phyloP scores from a whole-genome alignment of 176 grass and related monocot genomes.

The Melocanna baccifera region DNA sequence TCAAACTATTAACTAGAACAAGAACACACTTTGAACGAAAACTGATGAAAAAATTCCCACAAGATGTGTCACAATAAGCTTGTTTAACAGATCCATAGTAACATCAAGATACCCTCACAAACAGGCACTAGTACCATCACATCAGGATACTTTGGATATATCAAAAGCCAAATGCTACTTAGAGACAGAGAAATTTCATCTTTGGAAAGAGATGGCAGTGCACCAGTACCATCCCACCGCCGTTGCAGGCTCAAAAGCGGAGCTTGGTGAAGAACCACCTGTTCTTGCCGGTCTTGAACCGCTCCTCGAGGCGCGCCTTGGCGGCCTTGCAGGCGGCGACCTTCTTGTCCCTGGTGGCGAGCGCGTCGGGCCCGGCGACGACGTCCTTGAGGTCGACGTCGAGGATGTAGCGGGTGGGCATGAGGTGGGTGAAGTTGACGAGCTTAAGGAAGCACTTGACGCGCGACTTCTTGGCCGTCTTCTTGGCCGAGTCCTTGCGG shows the following conservation, averaged over 20 bases:
- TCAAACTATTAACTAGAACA: not conserved
- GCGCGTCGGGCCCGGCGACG: slow-evolving; percentile 26
- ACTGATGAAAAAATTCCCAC: not conserved
- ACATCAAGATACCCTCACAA: not conserved
- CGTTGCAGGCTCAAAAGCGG: slow-evolving; percentile 8
- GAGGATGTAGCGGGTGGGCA: slow-evolving; percentile 56
- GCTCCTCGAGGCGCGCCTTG: slow-evolving; percentile 49
- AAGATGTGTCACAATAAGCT: not conserved
- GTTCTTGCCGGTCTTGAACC: slow-evolving; percentile 63
- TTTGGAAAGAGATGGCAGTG: slow-evolving; percentile 12
- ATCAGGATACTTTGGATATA: not conserved
- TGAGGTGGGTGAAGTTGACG: slow-evolving; percentile 56
- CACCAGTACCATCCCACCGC: not conserved
- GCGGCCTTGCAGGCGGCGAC: slow-evolving; percentile 35
- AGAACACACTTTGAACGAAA: not conserved
- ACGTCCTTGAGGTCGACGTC: slow-evolving; percentile 58
- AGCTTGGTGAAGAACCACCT: slow-evolving; percentile 71
- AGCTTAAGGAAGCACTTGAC: slow-evolving; percentile 57
- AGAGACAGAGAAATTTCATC: not conserved
- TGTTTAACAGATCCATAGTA: slow-evolving; percentile 17
- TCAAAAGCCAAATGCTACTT: not conserved
- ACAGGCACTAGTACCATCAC: not conserved
- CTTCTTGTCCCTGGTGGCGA: slow-evolving; percentile 45
- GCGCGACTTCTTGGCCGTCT: slow-evolving; percentile 62
- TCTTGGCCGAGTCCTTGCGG: slow-evolving; percentile 59